Percentiles rank a stretch among this genome's conserved stretches.
These are phyloP conservation scores for Pascua guehoae DNA, from an alignment of 1,284 basidiomycete species.

Conservation along the genomic window DNA sequence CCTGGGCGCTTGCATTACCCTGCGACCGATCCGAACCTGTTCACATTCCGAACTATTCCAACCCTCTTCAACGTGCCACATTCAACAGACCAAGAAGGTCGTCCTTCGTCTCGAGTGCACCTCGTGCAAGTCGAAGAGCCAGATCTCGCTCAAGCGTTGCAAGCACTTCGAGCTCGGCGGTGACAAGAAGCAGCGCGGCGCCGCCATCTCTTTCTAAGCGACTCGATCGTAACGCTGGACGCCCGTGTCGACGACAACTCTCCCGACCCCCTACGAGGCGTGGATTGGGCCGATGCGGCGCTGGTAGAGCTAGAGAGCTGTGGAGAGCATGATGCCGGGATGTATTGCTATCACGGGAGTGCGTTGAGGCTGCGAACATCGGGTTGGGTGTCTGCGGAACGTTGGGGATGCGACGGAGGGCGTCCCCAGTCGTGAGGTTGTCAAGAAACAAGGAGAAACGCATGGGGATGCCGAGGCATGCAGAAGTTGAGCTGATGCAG, in stretches of 20 bases:
- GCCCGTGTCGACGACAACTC: background rate
- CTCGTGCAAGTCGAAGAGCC: constrained; percentile 98
- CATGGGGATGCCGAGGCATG: too few species aligned
- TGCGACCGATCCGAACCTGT: background rate
- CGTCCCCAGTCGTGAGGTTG: too few species aligned
- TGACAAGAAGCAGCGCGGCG: constrained; percentile 98
- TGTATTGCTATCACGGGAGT: constrained; percentile 17
- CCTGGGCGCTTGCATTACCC: too few species aligned
- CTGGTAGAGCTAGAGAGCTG: background rate
- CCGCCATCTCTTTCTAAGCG: constrained; percentile 33
- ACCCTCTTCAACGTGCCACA: background rate
- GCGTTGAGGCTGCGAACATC: too few species aligned
- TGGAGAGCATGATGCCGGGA: constrained; percentile 13
- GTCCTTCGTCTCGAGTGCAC: constrained; percentile 97
- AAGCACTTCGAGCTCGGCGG: constrained; percentile 99
- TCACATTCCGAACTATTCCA: background rate
- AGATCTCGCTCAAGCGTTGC: constrained; percentile 94
- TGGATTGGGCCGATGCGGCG: background rate
- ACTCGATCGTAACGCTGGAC: background rate
- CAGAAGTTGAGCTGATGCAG: too few species aligned
- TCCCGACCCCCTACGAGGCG: background rate
- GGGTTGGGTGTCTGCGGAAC: too few species aligned
- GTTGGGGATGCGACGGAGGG: too few species aligned
- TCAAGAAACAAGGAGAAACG: too few species aligned
- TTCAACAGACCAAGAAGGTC: constrained; percentile 86